These are phyloP conservation scores for Mycena galericulata DNA, from an alignment of 768 basidiomycete species.

Conservation along the genomic window DNA sequence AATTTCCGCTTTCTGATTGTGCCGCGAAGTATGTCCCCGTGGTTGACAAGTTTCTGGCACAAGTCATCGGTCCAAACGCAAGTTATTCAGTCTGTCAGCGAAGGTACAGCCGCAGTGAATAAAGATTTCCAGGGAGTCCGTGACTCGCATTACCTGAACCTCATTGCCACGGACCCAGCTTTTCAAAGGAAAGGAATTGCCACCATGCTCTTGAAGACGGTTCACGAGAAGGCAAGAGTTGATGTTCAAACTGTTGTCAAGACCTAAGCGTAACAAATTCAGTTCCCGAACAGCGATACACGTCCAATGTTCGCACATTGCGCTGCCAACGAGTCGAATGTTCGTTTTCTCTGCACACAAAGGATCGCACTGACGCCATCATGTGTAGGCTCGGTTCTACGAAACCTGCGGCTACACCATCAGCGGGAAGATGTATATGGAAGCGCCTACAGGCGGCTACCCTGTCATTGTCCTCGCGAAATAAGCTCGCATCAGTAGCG, in stretches of 20 bases:
- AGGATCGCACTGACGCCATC: neutral
- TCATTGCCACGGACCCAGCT: constrained; percentile 41
- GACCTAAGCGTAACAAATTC: constrained; percentile 3
- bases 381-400: constrained; percentile 28
- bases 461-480: constrained; percentile 38
- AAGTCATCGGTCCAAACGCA: constrained; percentile 19
- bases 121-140: constrained; percentile 36
- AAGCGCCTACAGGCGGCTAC: constrained; percentile 39
- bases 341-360: neutral
- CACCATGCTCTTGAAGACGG: constrained; percentile 40
- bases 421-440: constrained; percentile 21
- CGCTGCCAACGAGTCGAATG: constrained; percentile 30
- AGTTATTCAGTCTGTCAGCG: neutral
- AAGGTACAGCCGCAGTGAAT: neutral
- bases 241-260: constrained; percentile 4
- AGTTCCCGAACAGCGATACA: constrained; percentile 14
- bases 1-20: neutral
- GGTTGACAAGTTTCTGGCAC: constrained; percentile 18
- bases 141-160: constrained; percentile 47
- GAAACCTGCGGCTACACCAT: constrained; percentile 26
- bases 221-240: constrained; percentile 40
- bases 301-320: constrained; percentile 24
- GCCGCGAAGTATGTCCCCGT: constrained; percentile 16
- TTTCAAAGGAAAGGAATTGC: constrained; percentile 42
- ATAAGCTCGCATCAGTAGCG: no score